Evolutionary conservation across 73 alveolate genomes (phyloP).

Genomic region (Stentor coeruleus): DNA sequence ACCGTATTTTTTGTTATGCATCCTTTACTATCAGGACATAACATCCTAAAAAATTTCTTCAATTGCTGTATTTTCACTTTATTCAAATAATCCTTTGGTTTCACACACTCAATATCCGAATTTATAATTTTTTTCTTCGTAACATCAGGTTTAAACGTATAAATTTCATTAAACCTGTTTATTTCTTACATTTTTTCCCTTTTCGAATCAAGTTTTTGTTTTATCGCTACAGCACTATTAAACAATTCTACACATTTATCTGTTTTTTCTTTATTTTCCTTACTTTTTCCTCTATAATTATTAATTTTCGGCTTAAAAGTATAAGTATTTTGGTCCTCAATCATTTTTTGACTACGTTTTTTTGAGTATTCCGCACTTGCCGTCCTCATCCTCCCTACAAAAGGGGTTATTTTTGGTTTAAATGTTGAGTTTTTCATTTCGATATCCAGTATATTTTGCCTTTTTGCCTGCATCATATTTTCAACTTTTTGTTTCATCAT

Average conservation of each 20-base stretch:
- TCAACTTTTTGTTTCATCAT: background rate
- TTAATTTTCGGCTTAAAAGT: slow-evolving; percentile 1
- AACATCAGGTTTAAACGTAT: background rate
- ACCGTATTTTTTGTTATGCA: background rate
- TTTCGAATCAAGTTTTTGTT: background rate
- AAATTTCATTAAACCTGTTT: background rate
- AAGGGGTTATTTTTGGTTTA: background rate
- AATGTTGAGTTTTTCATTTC: background rate
- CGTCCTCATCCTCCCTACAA: background rate
- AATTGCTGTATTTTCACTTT: background rate
- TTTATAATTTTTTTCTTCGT: background rate
- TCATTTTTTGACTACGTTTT: background rate
- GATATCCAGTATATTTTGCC: background rate
- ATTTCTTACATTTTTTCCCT: background rate
- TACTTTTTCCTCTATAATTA: background rate
- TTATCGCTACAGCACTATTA: background rate
- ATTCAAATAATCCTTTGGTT: background rate
- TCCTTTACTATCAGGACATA: background rate
- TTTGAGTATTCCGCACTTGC: background rate
- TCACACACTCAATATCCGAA: background rate
- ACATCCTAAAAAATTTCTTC: background rate
- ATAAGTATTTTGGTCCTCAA: background rate
- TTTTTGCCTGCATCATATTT: background rate
- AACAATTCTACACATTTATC: background rate
- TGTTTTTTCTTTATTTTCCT: too few species aligned